A percentile compares a stretch with the other conserved stretches of the same genome.
Conservation (phyloP, 2,329 filamentous ascomycete genomes). For the Pseudocercospora fijiensis region DNA sequence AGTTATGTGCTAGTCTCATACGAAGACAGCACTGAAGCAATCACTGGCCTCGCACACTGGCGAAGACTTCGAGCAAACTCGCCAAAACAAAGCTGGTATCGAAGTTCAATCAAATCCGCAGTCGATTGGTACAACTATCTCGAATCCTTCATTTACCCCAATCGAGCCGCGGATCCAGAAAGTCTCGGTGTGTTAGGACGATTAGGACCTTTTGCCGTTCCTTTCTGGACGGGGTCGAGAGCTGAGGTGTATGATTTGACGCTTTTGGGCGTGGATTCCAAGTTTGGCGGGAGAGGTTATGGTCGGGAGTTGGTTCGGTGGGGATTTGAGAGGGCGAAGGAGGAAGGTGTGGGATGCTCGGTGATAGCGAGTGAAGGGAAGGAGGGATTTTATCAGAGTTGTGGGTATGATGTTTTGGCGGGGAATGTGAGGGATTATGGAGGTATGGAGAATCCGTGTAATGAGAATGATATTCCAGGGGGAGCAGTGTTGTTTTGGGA, state of each 20-base stretch:
- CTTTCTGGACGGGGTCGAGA: conserved; percentile 30
- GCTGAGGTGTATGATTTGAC: conserved; percentile 33
- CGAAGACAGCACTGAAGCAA: conserved; percentile 13
- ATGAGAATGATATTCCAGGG: conserved; percentile 19
- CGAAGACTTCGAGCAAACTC: conserved; percentile 21
- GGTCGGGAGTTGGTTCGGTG: conserved; percentile 32
- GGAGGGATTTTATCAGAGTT: conserved; percentile 32
- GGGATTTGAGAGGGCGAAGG: conserved; percentile 33
- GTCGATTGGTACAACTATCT: conserved; percentile 26
- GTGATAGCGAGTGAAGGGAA: conserved; percentile 29
- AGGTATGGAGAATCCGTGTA: conserved; percentile 22
- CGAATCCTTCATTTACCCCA: conserved; percentile 26
- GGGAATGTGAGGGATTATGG: conserved; percentile 29
- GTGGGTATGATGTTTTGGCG: conserved; percentile 28
- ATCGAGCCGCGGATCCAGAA: conserved; percentile 29
- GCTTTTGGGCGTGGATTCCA: conserved; percentile 29
- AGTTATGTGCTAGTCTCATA: conserved; percentile 25
- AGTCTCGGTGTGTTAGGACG: conserved; percentile 18
- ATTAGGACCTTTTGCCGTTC: conserved; percentile 24
- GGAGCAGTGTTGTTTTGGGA: conserved; percentile 32
- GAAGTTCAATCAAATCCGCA: conserved; percentile 12
- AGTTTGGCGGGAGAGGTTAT: conserved; percentile 26
- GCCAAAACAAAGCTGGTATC: conserved; percentile 2
- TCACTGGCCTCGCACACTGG: conserved; percentile 34
- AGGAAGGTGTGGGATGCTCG: conserved; percentile 54